Base-by-base conservation (phyloP, 352 stramenopile species). In the Saprolegnia parasitica region DNA sequence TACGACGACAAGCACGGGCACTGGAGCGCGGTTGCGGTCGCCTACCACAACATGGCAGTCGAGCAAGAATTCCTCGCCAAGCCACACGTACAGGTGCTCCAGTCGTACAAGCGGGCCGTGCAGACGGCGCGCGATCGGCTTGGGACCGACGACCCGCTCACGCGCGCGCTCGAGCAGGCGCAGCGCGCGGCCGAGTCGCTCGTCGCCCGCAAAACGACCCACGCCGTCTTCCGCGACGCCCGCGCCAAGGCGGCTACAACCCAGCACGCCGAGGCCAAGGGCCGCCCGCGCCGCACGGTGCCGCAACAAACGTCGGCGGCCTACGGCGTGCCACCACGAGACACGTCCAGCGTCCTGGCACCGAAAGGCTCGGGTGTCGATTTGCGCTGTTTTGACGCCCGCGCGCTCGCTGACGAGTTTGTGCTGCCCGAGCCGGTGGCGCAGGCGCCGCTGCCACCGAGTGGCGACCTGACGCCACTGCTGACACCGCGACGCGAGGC, bases 21-120 rank as follows among this genome's bases (percentile, higher is more conserved):
- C 4, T 82, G 98, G 11, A 87, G 90, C 11, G 93, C 97, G 1
- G 74, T 98, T 16, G 90, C 89, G 0, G 97, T 98, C 24, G 94
- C 93, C 10, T 98, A 98, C 73, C 94, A 98, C 71, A 98, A 98
- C 65, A 90, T 97, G 49, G 94, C 90, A n/a, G 94, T 98, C n/a
- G 94, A 98, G 73, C 88, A 97, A 50, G 94, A 98, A 65, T 98
- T 98, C 66, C 77, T 98, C 18, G 97, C 97, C 63, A 91, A 86
- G 62, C 96, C 86, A 64, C 52, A 15, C 11, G 86, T 96, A 55
- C 75, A 94, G 35, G 95, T 84, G 55, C 56, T 98, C 13, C 78
- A 93, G 40, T 95, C 87, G 15, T 98, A 98, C 77, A 45, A 46
- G 23, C 63, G 63, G 6, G 63, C 63, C 13, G 63, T 35, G 35